Evolutionary conservation across 371 early-diverging fungal species (phyloP).

Genomic region (Saksenaea oblongispora): DNA sequence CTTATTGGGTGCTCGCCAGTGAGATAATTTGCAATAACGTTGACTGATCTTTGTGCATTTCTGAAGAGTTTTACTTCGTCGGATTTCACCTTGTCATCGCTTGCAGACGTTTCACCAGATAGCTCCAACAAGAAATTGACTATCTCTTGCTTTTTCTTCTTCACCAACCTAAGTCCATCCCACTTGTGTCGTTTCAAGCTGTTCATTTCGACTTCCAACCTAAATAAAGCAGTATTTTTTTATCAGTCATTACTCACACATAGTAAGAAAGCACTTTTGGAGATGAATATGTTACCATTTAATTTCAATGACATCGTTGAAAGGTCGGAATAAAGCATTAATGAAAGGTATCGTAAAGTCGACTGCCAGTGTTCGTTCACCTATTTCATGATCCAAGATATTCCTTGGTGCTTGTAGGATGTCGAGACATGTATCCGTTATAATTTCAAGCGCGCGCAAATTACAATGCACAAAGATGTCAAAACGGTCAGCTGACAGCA

Average conservation of each 20-base stretch:
- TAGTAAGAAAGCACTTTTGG: neutral
- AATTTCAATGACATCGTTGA: neutral
- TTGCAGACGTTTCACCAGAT: neutral
- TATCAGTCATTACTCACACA: neutral
- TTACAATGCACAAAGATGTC: neutral
- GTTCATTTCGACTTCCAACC: neutral
- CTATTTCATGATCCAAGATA: neutral
- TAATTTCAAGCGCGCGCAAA: neutral
- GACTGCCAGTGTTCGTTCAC: neutral
- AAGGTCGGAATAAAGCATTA: neutral
- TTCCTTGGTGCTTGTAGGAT: neutral
- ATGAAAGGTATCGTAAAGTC: neutral
- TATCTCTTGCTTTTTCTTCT: neutral
- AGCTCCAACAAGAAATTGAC: neutral
- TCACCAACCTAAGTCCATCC: neutral
- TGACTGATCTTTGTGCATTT: neutral
- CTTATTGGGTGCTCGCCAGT: neutral
- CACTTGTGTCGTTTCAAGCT: neutral
- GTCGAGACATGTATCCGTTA: neutral
- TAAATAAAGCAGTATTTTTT: neutral
- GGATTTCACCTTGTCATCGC: neutral
- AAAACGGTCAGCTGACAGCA: neutral
- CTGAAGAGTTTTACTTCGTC: slow-evolving; percentile 5
- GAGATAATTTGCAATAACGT: slow-evolving; percentile 2
- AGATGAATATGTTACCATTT: neutral